Evolutionary conservation across 2,329 filamentous ascomycete genomes (phyloP).

Genomic region (Xylariaceae sp.): DNA sequence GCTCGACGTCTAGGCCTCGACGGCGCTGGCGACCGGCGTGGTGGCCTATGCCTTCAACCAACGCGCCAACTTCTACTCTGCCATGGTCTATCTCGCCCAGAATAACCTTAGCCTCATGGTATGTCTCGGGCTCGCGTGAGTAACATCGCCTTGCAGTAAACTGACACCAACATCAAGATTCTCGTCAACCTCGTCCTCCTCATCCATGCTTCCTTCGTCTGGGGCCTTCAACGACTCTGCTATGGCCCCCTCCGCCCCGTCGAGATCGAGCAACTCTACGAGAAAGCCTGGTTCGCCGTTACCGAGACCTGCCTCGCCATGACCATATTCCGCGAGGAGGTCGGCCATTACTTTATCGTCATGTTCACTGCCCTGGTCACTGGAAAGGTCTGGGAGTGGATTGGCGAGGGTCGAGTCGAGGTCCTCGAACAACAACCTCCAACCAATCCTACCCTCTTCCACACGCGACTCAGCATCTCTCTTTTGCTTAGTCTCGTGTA

Average conservation of each 20-base stretch:
- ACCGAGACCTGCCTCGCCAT: conserved; percentile 96
- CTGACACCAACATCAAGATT: conserved; percentile 51
- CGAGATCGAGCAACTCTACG: conserved; percentile 95
- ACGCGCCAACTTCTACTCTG: conserved; percentile 96
- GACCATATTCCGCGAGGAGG: conserved; percentile 95
- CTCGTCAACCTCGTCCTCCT: conserved; percentile 88
- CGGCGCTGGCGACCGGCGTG: conserved; percentile 77
- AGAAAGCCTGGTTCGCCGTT: conserved; percentile 96
- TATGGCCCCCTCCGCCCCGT: conserved; percentile 87
- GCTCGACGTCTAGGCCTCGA: conserved; percentile 51
- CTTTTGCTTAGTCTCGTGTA: conserved; percentile 75
- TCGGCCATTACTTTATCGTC: conserved; percentile 89
- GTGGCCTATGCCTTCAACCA: conserved; percentile 90
- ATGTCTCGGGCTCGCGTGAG: conserved; percentile 28
- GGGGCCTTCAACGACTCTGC: conserved; percentile 82
- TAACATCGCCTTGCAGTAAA: not conserved
- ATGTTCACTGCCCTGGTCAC: conserved; percentile 94
- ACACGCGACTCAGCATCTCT: conserved; percentile 74
- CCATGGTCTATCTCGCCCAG: conserved; percentile 93
- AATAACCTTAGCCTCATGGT: conserved; percentile 95
- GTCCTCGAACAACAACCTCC: conserved; percentile 93
- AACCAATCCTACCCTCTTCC: conserved; percentile 82
- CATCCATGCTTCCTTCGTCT: conserved; percentile 74
- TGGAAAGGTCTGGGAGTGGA: conserved; percentile 98
- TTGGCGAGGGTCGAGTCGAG: conserved; percentile 90